Base-by-base conservation (phyloP, 2,329 filamentous ascomycete genomes). In the Penicillium brevicompactum region DNA sequence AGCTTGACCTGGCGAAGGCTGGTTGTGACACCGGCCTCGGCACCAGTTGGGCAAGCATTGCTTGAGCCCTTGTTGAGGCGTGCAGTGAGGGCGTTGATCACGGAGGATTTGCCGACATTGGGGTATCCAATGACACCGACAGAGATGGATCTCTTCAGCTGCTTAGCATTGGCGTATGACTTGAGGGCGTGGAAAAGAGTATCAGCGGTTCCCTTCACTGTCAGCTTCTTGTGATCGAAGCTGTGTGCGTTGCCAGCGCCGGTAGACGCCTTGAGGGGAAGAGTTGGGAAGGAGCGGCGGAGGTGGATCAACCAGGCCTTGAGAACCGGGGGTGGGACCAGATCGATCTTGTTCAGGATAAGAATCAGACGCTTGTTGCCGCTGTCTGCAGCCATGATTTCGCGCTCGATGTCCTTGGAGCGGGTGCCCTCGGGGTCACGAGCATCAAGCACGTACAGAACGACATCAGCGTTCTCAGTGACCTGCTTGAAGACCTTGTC, bases 401-500 rank as follows among this genome's bases (percentile, higher is more conserved):
- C 87, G 58, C 91, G 88, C 80, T 97, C 92, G 43, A 97, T 89
- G 62, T 96, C 91, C 70, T 88, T 89, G 37, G 92, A 97, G 61
- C 92, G 84, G 30, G 92, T 97, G 56, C 91, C 91, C 72, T 95
- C 89, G 1, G 92, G 92, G 68, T 97, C 92, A 65, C 92, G 87
- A 51, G 93, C 92, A 70, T 97, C 92, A 54, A 97, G 85, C 48
- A 97, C 91, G 76, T 97, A 97, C 49, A 97, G 85, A 34, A 97
- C 83, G 27, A 97, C 92, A 71, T 97, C 92, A 47, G 92, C 90
- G 59, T 90, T 85, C 59, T 95, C 90, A 32, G 96, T 87, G 14
- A 97, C 92, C 70, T 91, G 85, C 80, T 96, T 96, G 83, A 96
- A 97, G 66, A 95, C 87, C 80, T 96, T 96, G 82, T 96, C 92